Evolutionary conservation across 2,329 filamentous ascomycete genomes (phyloP), one percentile per base, ranked within the genome.

Genomic region (Chaetomium olivaceum): DNA sequence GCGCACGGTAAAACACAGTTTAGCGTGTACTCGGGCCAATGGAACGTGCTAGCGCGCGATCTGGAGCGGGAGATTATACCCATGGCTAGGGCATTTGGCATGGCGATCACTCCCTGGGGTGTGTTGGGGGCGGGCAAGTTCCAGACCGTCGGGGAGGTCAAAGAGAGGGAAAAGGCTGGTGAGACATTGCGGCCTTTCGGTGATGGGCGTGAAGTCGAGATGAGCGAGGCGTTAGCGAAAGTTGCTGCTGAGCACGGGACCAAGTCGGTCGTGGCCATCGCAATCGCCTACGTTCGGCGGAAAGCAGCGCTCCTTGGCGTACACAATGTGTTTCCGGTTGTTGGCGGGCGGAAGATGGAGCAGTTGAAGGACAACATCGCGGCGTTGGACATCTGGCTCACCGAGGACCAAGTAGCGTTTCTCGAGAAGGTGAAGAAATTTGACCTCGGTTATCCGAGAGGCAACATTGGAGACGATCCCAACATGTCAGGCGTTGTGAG

Each of bases 1-100:
- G 83, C 86, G 68, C 85, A 92, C 68, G 89, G 88, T n/a, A 81
- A 92, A 31, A 85, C 87, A 1, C 87, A 84, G 48, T 93, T 93
- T 78, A 84, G 80, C 43, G 84, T 91, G 33, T 91, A 90, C 75
- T 87, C 90, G 76, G 89, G 89, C 11, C 79, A 79, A 12, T 91
- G 88, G 87, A 85, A 79, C 25, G 84, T 85, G 5, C 46, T 68
- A 56, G 39, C 50, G 0, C 64, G 71, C 12, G 71, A 72, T 23
- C 54, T 73, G 11, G 71, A 73, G 66, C 65, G 71, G 1, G 71
- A 73, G 1, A 65, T 72, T 9, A 70, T 82, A 12, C 80, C 80
- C 3, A 80, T 81, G 78, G 74, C 74, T 6, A 74, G 76, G 19
- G 71, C 29, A 27, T 77, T 77, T 36, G 78, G 78, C 63, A 80